These are phyloP conservation scores for Glycine tomentella DNA, from an alignment of 306 rosid species.

Conservation along the genomic window DNA sequence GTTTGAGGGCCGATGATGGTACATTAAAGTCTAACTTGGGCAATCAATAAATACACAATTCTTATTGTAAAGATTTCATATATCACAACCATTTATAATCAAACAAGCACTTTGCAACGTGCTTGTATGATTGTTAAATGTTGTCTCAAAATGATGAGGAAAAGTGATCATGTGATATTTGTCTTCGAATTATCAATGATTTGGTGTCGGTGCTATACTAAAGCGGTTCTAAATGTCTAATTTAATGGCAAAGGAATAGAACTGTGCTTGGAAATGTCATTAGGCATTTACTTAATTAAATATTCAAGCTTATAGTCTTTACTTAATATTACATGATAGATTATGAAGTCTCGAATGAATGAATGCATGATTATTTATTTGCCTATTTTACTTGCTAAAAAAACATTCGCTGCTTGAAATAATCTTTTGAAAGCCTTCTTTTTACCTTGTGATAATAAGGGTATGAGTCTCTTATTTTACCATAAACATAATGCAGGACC, in stretches of 20 bases:
- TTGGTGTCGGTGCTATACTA: background rate
- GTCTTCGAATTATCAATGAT: background rate
- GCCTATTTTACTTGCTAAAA: no score
- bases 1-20: background rate
- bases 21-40: background rate
- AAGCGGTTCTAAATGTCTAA: background rate
- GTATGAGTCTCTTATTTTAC: no score
- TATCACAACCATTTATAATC: background rate
- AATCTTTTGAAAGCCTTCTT: no score
- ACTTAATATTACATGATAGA: no score
- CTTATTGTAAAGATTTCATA: background rate
- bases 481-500: no score
- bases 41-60: background rate
- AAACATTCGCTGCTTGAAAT: no score
- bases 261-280: background rate
- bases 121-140: conserved; percentile 1
- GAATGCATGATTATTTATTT: no score
- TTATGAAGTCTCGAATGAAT: no score
- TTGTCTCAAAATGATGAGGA: background rate
- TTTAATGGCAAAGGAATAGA: background rate
- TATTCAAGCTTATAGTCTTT: background rate
- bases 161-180: background rate
- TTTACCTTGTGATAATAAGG: no score
- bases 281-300: background rate
- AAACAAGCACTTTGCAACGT: background rate